Evolutionary conservation across 2,329 filamentous ascomycete genomes (phyloP).

Genomic region (Monilinia polystroma): DNA sequence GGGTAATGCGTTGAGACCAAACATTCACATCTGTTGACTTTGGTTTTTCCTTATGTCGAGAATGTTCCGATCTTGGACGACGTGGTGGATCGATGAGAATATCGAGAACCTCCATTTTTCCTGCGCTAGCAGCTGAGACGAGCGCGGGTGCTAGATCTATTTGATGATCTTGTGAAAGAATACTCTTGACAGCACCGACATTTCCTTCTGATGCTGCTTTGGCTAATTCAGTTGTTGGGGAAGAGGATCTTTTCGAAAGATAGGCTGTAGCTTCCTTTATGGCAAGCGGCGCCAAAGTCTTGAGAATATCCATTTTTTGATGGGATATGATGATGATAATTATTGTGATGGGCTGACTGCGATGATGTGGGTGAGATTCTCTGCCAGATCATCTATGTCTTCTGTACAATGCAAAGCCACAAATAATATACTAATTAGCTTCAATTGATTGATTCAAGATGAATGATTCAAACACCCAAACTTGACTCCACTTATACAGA

Average conservation of each 20-base stretch:
- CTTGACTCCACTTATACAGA: background rate
- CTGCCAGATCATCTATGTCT: background rate
- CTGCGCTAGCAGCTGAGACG: slow-evolving; percentile 26
- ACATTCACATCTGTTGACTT: slow-evolving; percentile 24
- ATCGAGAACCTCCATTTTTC: slow-evolving; percentile 27
- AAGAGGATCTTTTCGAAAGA: slow-evolving; percentile 1
- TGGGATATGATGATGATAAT: background rate
- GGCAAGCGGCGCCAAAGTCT: slow-evolving; percentile 1
- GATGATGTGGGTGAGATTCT: background rate
- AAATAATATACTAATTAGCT: background rate
- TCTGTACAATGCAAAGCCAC: background rate
- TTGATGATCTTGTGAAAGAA: slow-evolving; percentile 24
- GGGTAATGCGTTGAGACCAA: slow-evolving; percentile 27
- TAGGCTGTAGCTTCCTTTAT: slow-evolving; percentile 6
- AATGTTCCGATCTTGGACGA: slow-evolving; percentile 2
- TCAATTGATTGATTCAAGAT: background rate
- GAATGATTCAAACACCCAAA: background rate
- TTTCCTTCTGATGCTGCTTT: slow-evolving; percentile 23
- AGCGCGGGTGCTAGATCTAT: slow-evolving; percentile 29
- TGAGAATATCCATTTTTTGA: slow-evolving; percentile 13
- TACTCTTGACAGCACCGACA: slow-evolving; percentile 4
- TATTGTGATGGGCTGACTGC: background rate
- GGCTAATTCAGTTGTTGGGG: slow-evolving; percentile 24
- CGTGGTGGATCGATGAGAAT: slow-evolving; percentile 26
- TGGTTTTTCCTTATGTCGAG: slow-evolving; percentile 8